Evolutionary conservation across 352 stramenopile genomes (phyloP).

Genomic region (Phytophthora pinifolia): DNA sequence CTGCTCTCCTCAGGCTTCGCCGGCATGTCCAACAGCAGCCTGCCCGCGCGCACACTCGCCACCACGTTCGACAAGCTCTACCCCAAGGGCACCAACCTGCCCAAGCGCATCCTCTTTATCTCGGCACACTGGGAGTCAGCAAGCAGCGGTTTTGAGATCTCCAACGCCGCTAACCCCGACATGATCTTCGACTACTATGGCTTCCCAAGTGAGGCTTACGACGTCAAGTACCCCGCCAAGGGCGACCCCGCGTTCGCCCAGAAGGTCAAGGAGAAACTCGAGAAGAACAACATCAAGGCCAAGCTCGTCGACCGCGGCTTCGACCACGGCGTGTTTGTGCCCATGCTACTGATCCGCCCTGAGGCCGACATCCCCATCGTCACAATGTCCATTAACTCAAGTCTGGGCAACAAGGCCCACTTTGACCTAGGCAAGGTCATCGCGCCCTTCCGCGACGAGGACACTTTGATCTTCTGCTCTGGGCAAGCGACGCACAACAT

Average conservation of each 20-base stretch:
- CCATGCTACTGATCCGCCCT: conserved; percentile 88
- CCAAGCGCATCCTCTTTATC: conserved; percentile 81
- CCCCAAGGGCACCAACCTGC: conserved; percentile 34
- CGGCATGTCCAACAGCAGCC: conserved; percentile 31
- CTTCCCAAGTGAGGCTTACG: conserved; percentile 86
- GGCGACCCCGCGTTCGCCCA: conserved; percentile 68
- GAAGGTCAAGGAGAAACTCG: conserved; percentile 65
- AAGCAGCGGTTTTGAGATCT: conserved; percentile 47
- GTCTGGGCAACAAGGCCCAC: conserved; percentile 44
- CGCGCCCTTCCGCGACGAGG: conserved; percentile 50
- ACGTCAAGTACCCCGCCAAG: conserved; percentile 81
- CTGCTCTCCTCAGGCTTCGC: conserved; percentile 42
- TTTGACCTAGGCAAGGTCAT: conserved; percentile 63
- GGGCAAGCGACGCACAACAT: conserved; percentile 52
- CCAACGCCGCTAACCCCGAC: conserved; percentile 40
- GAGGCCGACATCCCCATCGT: conserved; percentile 90
- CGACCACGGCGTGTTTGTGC: conserved; percentile 94
- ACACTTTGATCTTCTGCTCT: conserved; percentile 74
- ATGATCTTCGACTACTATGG: conserved; percentile 92
- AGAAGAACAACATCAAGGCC: conserved; percentile 43
- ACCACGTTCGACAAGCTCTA: conserved; percentile 42
- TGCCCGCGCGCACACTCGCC: conserved; percentile 23
- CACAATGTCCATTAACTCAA: conserved; percentile 61
- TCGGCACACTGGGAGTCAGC: conserved; percentile 85
- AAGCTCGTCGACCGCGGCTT: conserved; percentile 64